Conservation (phyloP, 768 basidiomycete genomes). For the Auriscalpium microsporum region DNA sequence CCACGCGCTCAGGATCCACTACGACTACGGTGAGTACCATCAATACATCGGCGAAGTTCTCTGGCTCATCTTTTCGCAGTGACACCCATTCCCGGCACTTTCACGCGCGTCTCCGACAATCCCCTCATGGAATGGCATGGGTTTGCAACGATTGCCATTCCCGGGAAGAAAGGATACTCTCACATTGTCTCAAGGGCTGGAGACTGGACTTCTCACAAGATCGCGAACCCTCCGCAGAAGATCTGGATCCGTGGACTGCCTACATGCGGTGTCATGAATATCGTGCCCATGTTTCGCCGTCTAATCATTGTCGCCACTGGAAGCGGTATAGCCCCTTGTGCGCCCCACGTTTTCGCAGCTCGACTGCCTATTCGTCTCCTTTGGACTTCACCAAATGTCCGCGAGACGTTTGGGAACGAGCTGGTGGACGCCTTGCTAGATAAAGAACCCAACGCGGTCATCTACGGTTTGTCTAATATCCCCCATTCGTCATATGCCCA, state of each 20-base stretch:
- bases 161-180: slow-evolving; percentile 33
- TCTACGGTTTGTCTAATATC: slow-evolving; percentile 36
- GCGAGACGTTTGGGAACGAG: slow-evolving; percentile 53
- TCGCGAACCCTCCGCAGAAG: slow-evolving; percentile 42
- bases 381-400: slow-evolving; percentile 56
- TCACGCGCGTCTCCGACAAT: slow-evolving; percentile 30
- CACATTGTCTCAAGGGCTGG: slow-evolving; percentile 50
- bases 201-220: slow-evolving; percentile 50
- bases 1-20: slow-evolving; percentile 50
- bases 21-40: slow-evolving; percentile 41
- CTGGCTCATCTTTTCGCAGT: slow-evolving; percentile 15
- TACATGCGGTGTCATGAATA: slow-evolving; percentile 45
- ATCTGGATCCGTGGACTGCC: slow-evolving; percentile 55
- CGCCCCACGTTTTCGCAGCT: slow-evolving; percentile 43
- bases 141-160: slow-evolving; percentile 45
- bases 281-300: slow-evolving; percentile 46
- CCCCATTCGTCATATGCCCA: too few species aligned
- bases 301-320: slow-evolving; percentile 53
- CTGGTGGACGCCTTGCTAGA: slow-evolving; percentile 47
- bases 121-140: slow-evolving; percentile 53
- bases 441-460: slow-evolving; percentile 46
- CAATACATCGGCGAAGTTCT: too few species aligned
- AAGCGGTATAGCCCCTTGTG: slow-evolving; percentile 52
- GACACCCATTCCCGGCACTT: slow-evolving; percentile 27
- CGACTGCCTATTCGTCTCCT: slow-evolving; percentile 45